Conservation (phyloP, 306 rosid genomes). For the barrel medic (Medicago truncatula) region MtrunA17r5.0-ANR NC_053049.1:27300501-27301000, state of each 20-base stretch:
- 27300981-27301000: too few species aligned
- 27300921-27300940: too few species aligned
- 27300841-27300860: too few species aligned
- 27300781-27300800: too few species aligned
- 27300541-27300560: conserved; percentile 89
- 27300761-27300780: not conserved
- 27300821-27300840: not conserved
- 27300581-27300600: conserved; percentile 86
- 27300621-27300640: conserved; percentile 87
- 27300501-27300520: conserved; percentile 93
- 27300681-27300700: conserved; percentile 32
- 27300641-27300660: conserved; percentile 77
- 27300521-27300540: conserved; percentile 92
- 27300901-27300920: not conserved
- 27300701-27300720: not conserved
- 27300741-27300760: not conserved
- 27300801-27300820: not conserved
- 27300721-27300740: not conserved
- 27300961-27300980: too few species aligned
- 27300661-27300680: not conserved
- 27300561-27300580: conserved; percentile 95
- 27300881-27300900: not conserved
- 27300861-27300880: not conserved
- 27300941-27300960: too few species aligned
- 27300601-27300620: conserved; percentile 96